Evolutionary conservation across 306 rosid species (phyloP), one percentile per base, ranked within the genome.

Genomic region (Pyrus pyrifolia): DNA sequence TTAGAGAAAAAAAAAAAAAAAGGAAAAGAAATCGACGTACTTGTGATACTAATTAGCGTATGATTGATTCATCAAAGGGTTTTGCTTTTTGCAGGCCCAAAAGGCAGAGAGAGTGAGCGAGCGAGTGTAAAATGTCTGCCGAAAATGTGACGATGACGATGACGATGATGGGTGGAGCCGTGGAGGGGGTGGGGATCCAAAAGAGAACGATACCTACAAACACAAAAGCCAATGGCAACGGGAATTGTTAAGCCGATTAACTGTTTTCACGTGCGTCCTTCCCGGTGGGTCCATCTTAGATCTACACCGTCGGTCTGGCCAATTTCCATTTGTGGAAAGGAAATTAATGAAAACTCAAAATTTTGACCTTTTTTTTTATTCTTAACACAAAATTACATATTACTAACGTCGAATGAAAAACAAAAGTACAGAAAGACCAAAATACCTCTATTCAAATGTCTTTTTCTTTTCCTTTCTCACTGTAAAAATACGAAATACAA

Each of bases 181-280:
- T 3, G 40, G 29, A 46, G 71, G 45, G 13, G 61, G 64, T 75
- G 51, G 65, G 64, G 78, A 75, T 75, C 79, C 42, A 30, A 44
- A 12, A 21, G 53, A 22, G 19, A 27, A 17, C 33, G 67, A 61
- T 0, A 11, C 15, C 7, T 6, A 35, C 3, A 11, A 63, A 63
- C 15, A 3, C 40, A 33, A 65, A 18, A 65, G 22, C 18, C 23
- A 18, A 67, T 19, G 45, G 10, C 13, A 68, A n/a, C 30, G 53
- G 45, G 40, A 4, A 11, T 67, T 67, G 51, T n/a, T 0, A 38
- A 18, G 4, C 17, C 12, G 25, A 17, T 49, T 4, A 0, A 60
- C 5, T 60, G 31, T 7, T 55, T 21, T 55, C 61, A 11, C 19
- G 19, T 5, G 19, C 19, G 19, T 4, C 17, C 53, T 49, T 44